Conservation (phyloP, 371 early-diverging fungal species). For the Mortierella sp. region DNA sequence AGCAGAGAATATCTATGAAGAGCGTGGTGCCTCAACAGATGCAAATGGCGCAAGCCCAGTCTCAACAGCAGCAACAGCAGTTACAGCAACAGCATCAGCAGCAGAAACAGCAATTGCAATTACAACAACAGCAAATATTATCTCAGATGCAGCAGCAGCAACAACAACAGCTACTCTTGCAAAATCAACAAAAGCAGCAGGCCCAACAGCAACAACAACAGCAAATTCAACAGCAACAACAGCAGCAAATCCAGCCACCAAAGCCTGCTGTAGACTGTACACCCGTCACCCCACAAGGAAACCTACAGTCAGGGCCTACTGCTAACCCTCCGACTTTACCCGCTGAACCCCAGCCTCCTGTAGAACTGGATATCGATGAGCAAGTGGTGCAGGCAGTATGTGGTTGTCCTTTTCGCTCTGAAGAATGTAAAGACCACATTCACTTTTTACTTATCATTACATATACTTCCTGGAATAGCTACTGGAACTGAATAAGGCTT, state of each 20-base stretch:
- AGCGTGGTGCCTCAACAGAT: conserved; percentile 18
- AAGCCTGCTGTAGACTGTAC: conserved; percentile 3
- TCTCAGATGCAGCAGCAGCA: conserved; percentile 28
- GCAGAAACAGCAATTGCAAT: conserved; percentile 20
- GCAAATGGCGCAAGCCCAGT: conserved; percentile 15
- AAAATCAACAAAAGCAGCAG: conserved; percentile 21
- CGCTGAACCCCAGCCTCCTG: background rate
- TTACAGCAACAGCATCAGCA: conserved; percentile 21
- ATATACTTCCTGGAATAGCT: conserved; percentile 6
- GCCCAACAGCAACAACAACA: conserved; percentile 21
- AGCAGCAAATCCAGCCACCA: conserved; percentile 16
- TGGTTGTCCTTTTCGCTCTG: background rate
- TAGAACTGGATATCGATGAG: conserved; percentile 42
- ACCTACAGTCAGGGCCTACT: background rate
- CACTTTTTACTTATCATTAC: background rate
- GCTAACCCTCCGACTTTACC: background rate
- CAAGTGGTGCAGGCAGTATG: conserved; percentile 47
- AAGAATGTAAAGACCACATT: background rate
- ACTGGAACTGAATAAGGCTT: conserved; percentile 50
- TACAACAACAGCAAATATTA: conserved; percentile 16
- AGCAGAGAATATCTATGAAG: conserved; percentile 24
- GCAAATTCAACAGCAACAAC: conserved; percentile 19
- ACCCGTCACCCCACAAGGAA: background rate
- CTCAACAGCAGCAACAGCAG: conserved; percentile 33
- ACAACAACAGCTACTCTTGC: conserved; percentile 17